These are phyloP conservation scores for Pholiota conissans DNA, from an alignment of 768 basidiomycete species.

Conservation along the genomic window DNA sequence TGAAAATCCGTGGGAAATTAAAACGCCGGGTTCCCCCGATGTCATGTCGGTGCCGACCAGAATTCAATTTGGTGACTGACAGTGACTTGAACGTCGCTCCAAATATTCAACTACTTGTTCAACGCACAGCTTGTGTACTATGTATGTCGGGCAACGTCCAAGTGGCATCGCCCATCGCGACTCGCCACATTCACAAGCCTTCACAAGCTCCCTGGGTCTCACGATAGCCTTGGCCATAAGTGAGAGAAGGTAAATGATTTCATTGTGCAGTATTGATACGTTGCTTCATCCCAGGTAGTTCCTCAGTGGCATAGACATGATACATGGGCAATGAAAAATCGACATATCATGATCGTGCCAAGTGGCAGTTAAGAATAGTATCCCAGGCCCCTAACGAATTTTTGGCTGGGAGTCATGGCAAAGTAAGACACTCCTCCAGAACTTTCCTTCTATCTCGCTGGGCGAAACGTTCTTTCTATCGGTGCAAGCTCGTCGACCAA, in stretches of 20 bases:
- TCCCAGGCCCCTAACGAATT: background rate
- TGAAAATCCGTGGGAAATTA: no score
- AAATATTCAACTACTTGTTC: no score
- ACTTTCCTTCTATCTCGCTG: slow-evolving; percentile 7
- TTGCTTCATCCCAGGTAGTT: background rate
- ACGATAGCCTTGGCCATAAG: background rate
- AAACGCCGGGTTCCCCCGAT: no score
- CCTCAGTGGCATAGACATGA: background rate
- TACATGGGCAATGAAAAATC: background rate
- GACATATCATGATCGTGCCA: background rate
- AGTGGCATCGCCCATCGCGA: background rate
- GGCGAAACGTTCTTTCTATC: slow-evolving; percentile 6
- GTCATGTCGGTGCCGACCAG: no score
- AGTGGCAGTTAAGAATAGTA: background rate
- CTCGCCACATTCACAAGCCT: no score
- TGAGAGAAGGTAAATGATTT: background rate
- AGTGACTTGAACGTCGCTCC: no score
- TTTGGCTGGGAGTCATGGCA: background rate
- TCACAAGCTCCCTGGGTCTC: background rate
- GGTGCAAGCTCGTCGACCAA: slow-evolving; percentile 5
- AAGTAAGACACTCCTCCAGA: background rate
- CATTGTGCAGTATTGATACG: background rate
- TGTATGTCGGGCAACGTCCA: background rate
- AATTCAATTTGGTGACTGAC: no score
- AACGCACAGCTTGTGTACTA: no score